Conservation (phyloP, 2,329 filamentous ascomycete species). For the Fusarium guadeloupense region DNA sequence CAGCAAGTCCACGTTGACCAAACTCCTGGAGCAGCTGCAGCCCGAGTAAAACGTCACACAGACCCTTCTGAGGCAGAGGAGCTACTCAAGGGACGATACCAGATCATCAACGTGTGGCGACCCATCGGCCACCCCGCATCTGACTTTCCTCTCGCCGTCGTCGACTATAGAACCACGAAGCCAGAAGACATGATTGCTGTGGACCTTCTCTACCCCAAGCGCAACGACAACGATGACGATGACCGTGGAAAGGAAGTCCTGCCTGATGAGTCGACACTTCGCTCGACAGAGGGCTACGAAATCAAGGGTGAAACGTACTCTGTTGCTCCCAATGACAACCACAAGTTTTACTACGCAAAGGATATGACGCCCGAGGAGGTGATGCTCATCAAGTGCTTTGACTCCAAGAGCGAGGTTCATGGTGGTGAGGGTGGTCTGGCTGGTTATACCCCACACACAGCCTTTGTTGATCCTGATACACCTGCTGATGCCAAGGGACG, state of each 20-base stretch:
- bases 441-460: slow-evolving; percentile 39
- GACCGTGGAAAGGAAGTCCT: slow-evolving; percentile 40
- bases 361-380: slow-evolving; percentile 43
- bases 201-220: slow-evolving; percentile 38
- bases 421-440: slow-evolving; percentile 32
- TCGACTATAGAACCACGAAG: slow-evolving; percentile 38
- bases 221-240: slow-evolving; percentile 31
- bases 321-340: slow-evolving; percentile 29
- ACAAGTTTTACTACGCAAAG: slow-evolving; percentile 41
- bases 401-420: slow-evolving; percentile 40
- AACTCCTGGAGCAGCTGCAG: slow-evolving; percentile 69
- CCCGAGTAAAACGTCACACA: slow-evolving; percentile 68
- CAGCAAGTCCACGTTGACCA: slow-evolving; percentile 78
- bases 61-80: slow-evolving; percentile 54
- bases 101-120: slow-evolving; percentile 62
- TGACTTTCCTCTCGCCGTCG: slow-evolving; percentile 38
- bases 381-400: slow-evolving; percentile 44
- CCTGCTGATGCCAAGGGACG: slow-evolving; percentile 32
- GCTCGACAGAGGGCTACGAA: slow-evolving; percentile 35
- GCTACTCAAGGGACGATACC: slow-evolving; percentile 52
- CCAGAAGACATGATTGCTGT: slow-evolving; percentile 40
- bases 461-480: slow-evolving; percentile 38
- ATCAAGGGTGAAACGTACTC: slow-evolving; percentile 39
- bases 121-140: slow-evolving; percentile 43
- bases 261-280: slow-evolving; percentile 18